Evolutionary conservation across 129 eudicot species (phyloP).

Genomic region (Smallanthus sonchifolius): DNA sequence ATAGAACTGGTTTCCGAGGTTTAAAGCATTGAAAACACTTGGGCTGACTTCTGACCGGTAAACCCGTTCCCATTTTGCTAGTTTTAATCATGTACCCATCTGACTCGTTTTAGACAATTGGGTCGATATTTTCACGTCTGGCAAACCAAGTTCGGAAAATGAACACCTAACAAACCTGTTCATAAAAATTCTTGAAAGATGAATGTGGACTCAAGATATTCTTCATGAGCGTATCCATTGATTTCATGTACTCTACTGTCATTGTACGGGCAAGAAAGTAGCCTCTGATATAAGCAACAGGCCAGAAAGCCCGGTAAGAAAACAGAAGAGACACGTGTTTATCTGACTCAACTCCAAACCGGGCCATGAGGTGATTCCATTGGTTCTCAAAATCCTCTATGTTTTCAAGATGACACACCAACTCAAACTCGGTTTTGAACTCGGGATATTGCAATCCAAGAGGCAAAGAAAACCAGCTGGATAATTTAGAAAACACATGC

Average conservation of each 20-base stretch:
- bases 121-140: neutral
- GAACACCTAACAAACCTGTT: slow-evolving; percentile 41
- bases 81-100: neutral
- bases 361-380: slow-evolving; percentile 66
- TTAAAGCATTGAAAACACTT: neutral
- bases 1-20: neutral
- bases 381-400: slow-evolving; percentile 75
- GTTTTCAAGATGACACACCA: slow-evolving; percentile 56
- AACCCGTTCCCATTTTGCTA: neutral
- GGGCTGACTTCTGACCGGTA: neutral
- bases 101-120: neutral
- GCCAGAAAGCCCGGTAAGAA: slow-evolving; percentile 56
- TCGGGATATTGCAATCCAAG: slow-evolving; percentile 53
- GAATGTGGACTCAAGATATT: slow-evolving; percentile 49
- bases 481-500: slow-evolving; percentile 57
- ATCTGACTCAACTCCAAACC: slow-evolving; percentile 62
- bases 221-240: slow-evolving; percentile 50
- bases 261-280: slow-evolving; percentile 60
- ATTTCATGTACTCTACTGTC: slow-evolving; percentile 53
- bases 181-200: slow-evolving; percentile 44
- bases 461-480: slow-evolving; percentile 66
- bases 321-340: slow-evolving; percentile 56
- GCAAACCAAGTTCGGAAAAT: neutral
- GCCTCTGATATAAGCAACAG: slow-evolving; percentile 50
- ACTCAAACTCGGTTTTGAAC: slow-evolving; percentile 65